Conservation (phyloP, 345 rosid genomes). For the Eucalyptus virginea region DNA sequence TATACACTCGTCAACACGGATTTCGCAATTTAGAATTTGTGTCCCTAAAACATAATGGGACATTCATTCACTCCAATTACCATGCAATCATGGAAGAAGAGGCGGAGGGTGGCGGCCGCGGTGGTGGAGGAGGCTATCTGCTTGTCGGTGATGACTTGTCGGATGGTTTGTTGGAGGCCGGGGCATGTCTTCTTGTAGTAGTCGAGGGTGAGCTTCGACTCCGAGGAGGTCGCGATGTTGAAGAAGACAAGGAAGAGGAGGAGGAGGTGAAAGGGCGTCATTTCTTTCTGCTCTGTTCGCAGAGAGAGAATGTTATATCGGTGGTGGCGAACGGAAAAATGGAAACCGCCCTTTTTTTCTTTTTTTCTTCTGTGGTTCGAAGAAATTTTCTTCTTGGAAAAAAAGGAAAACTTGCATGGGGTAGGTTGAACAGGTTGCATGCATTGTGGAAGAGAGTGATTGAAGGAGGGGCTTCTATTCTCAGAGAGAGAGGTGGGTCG, state of each 20-base stretch:
- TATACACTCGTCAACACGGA: not conserved
- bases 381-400: not conserved
- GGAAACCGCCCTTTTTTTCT: not conserved
- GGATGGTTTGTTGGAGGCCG: conserved; percentile 22
- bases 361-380: not conserved
- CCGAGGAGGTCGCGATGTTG: not conserved
- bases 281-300: not conserved
- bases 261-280: not conserved
- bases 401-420: not conserved
- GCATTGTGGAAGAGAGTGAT: conserved; percentile 12
- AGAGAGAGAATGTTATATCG: not conserved
- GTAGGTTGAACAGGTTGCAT: not conserved
- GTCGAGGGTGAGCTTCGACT: conserved; percentile 6
- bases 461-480: not conserved
- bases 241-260: not conserved
- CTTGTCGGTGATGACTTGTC: conserved; percentile 20
- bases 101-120: conserved; percentile 59
- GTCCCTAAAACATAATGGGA: not conserved
- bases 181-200: conserved; percentile 61
- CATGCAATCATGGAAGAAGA: conserved; percentile 71
- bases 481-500: not conserved
- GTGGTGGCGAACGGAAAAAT: not conserved
- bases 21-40: not conserved
- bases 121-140: conserved; percentile 52
- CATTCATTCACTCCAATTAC: not conserved